phyloP scores from a whole-genome alignment of 2,329 filamentous ascomycete species.

The Xylaria multiplex region DNA sequence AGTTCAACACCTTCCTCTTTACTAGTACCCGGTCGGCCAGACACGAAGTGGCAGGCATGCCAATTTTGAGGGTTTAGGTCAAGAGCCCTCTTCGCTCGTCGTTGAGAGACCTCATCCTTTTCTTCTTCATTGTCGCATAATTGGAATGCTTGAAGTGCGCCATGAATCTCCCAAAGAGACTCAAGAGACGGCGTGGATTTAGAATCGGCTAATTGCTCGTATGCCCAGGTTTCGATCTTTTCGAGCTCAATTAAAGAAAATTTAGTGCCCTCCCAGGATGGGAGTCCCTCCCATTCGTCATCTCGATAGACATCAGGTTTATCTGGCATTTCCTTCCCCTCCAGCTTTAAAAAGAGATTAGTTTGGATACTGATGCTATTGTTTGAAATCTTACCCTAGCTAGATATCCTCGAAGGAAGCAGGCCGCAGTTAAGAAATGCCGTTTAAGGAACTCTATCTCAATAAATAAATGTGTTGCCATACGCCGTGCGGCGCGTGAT shows the following conservation, averaged over 20 bases:
- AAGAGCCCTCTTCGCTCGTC: constrained; percentile 43
- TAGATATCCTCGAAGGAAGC: constrained; percentile 47
- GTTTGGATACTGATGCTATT: background rate
- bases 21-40: constrained; percentile 41
- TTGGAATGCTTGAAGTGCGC: constrained; percentile 45
- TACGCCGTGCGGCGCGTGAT: constrained; percentile 41
- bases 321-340: constrained; percentile 42
- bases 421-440: constrained; percentile 44
- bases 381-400: constrained; percentile 41
- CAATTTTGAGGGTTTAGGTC: constrained; percentile 46
- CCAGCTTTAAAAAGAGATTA: constrained; percentile 41
- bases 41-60: constrained; percentile 48
- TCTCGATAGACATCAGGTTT: constrained; percentile 37
- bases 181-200: constrained; percentile 39
- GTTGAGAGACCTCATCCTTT: constrained; percentile 40
- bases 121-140: constrained; percentile 41
- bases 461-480: constrained; percentile 46
- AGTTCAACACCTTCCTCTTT: constrained; percentile 43
- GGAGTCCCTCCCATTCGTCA: constrained; percentile 14
- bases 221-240: constrained; percentile 45
- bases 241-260: constrained; percentile 41
- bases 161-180: constrained; percentile 48
- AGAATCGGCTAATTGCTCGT: constrained; percentile 32
- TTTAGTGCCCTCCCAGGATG: constrained; percentile 38
- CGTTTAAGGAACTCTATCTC: constrained; percentile 45